These are phyloP conservation scores for Sarocladium kiliense DNA, from an alignment of 2,329 filamentous ascomycete genomes.

Conservation along the genomic window DNA sequence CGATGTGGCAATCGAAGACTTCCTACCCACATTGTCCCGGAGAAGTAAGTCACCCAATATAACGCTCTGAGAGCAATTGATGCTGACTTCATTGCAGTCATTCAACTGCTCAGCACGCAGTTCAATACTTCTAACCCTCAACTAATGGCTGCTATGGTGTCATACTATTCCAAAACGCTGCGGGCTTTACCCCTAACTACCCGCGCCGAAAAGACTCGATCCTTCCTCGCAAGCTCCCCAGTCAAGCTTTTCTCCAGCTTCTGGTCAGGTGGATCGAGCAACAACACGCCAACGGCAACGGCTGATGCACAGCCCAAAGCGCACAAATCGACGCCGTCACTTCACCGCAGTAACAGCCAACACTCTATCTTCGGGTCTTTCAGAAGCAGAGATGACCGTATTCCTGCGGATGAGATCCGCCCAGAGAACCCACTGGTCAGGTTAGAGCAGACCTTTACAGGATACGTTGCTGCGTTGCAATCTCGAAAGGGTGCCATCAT, in stretches of 20 bases:
- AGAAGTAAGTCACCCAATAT: constrained; percentile 55
- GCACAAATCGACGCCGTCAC: constrained; percentile 34
- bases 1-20: constrained; percentile 65
- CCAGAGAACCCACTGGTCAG: constrained; percentile 64
- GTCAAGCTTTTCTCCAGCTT: constrained; percentile 87
- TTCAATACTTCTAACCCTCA: constrained; percentile 61
- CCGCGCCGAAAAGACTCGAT: constrained; percentile 59
- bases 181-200: constrained; percentile 57
- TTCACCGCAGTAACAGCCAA: constrained; percentile 39
- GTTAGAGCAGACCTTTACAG: constrained; percentile 79
- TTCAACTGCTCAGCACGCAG: constrained; percentile 66
- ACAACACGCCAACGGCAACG: constrained; percentile 27
- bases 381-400: constrained; percentile 37
- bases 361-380: constrained; percentile 52
- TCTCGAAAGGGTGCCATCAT: constrained; percentile 83
- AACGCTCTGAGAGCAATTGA: background rate
- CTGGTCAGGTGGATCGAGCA: constrained; percentile 51
- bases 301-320: constrained; percentile 30
- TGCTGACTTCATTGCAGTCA: constrained; percentile 48
- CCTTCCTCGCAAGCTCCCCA: constrained; percentile 75
- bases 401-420: constrained; percentile 31
- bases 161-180: constrained; percentile 73
- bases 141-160: constrained; percentile 64
- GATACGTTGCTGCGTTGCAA: constrained; percentile 77
- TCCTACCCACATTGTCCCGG: constrained; percentile 69